Conservation (phyloP, 164 flowering plant species). For the Paratinospora sagittata region DNA sequence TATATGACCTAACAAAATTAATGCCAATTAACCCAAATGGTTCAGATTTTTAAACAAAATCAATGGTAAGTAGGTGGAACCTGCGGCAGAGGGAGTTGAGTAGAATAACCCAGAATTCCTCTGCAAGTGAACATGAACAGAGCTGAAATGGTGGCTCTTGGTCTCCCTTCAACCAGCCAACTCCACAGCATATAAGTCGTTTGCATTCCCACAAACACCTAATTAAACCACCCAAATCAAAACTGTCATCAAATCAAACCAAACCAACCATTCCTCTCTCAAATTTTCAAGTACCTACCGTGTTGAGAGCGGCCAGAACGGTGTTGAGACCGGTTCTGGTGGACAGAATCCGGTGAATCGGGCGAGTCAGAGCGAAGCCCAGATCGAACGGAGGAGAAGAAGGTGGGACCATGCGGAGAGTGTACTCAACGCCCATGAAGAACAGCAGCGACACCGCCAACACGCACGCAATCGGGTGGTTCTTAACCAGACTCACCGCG, state of each 20-base stretch:
- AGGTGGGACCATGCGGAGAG: no score
- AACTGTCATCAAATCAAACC: no score
- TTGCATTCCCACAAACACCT: slow-evolving; percentile 95
- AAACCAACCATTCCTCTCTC: no score
- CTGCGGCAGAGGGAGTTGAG: slow-evolving; percentile 89
- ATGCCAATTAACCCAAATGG: no score
- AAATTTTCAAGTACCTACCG: slow-evolving; percentile 34
- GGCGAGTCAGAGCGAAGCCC: slow-evolving; percentile 61
- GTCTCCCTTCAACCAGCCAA: slow-evolving; percentile 72
- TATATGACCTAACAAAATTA: no score
- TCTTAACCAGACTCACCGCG: slow-evolving; percentile 25
- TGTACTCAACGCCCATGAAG: slow-evolving; percentile 93
- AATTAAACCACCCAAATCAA: not conserved
- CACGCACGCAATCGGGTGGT: slow-evolving; percentile 62
- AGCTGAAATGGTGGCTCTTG: slow-evolving; percentile 67
- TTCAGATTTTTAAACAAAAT: no score
- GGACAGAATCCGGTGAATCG: slow-evolving; percentile 42
- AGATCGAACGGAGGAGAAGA: slow-evolving; percentile 79
- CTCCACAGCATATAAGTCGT: slow-evolving; percentile 71
- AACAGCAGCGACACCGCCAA: slow-evolving; percentile 56
- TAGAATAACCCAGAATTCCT: slow-evolving; percentile 80
- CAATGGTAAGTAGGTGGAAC: no score
- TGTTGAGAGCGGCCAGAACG: slow-evolving; percentile 68
- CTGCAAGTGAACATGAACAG: no score
- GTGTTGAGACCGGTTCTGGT: slow-evolving; percentile 52